A percentile compares a stretch with the other conserved stretches of the same genome.
phyloP scores from a whole-genome alignment of 805 yeast species.

The Candida sithepensis region DNA sequence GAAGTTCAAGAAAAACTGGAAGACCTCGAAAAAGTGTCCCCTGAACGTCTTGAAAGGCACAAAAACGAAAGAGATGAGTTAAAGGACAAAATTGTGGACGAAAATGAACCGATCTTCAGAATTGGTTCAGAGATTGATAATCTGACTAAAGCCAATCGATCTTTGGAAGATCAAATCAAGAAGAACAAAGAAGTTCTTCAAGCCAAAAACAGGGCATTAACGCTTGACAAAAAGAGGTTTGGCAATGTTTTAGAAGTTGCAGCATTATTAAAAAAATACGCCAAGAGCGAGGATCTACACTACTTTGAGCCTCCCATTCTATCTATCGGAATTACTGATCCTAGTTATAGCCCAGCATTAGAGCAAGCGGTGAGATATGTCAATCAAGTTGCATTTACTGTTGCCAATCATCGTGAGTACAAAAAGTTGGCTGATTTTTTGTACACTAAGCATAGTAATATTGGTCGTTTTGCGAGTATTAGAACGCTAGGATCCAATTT shows the following conservation, averaged over 20 bases:
- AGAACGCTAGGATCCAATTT: constrained; percentile 38
- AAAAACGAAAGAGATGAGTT: constrained; percentile 12
- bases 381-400: constrained; percentile 62
- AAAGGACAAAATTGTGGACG: constrained; percentile 19
- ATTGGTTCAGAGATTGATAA: constrained; percentile 13
- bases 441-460: constrained; percentile 31
- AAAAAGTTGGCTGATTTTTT: constrained; percentile 39
- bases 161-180: constrained; percentile 16
- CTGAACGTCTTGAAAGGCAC: not conserved
- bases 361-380: constrained; percentile 53
- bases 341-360: constrained; percentile 48
- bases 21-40: not conserved
- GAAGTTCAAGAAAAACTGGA: not conserved
- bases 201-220: constrained; percentile 49
- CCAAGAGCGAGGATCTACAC: constrained; percentile 29
- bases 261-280: constrained; percentile 36
- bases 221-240: constrained; percentile 36
- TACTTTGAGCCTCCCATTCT: constrained; percentile 76
- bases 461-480: constrained; percentile 46
- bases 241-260: constrained; percentile 35
- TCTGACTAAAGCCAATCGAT: constrained; percentile 10
- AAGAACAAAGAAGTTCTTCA: constrained; percentile 22
- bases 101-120: constrained; percentile 16
- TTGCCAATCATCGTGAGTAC: constrained; percentile 49
- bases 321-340: constrained; percentile 52